Conservation (phyloP, 208 protist genomes). For the Leptomonas pyrrhocoris region DNA sequence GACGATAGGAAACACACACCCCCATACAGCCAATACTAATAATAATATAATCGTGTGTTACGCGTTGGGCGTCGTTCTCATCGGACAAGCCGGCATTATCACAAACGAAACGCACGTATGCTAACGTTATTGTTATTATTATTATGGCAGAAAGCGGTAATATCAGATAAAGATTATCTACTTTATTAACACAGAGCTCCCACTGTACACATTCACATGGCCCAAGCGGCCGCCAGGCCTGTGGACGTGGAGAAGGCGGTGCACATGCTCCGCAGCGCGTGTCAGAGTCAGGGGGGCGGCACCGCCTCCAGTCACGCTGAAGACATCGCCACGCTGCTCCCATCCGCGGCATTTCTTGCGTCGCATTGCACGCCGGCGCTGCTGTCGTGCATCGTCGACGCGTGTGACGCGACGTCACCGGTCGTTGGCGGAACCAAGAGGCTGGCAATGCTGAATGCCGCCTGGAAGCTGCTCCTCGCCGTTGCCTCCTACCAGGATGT, state of each 20-base stretch:
- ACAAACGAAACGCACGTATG: too few relatives aligned
- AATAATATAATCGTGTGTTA: too few relatives aligned
- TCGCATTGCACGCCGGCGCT: constrained; percentile 37
- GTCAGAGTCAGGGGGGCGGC: constrained; percentile 3
- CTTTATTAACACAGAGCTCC: not conserved
- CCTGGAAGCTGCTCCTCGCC: constrained; percentile 73
- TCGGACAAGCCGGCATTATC: too few relatives aligned
- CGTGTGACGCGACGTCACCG: constrained; percentile 43
- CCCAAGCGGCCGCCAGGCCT: constrained; percentile 9
- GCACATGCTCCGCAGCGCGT: constrained; percentile 25
- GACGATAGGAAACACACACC: too few relatives aligned
- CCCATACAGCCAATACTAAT: too few relatives aligned
- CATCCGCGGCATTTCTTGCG: constrained; percentile 27
- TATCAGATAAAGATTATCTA: not conserved
- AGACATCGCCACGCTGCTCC: constrained; percentile 21
- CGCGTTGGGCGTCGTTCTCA: too few relatives aligned
- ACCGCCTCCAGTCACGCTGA: not conserved
- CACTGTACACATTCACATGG: not conserved
- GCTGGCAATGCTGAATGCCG: constrained; percentile 57
- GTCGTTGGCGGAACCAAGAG: constrained; percentile 34
- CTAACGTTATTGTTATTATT: too few relatives aligned
- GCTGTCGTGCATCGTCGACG: constrained; percentile 42
- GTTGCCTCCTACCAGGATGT: constrained; percentile 40
- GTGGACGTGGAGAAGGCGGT: constrained; percentile 26
- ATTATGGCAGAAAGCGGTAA: too few relatives aligned